A percentile compares a stretch with the other conserved stretches of the same genome.
Evolutionary conservation across 192 early-diverging fungal genomes (phyloP).

Genomic region (Dimargaris xerosporica): DNA sequence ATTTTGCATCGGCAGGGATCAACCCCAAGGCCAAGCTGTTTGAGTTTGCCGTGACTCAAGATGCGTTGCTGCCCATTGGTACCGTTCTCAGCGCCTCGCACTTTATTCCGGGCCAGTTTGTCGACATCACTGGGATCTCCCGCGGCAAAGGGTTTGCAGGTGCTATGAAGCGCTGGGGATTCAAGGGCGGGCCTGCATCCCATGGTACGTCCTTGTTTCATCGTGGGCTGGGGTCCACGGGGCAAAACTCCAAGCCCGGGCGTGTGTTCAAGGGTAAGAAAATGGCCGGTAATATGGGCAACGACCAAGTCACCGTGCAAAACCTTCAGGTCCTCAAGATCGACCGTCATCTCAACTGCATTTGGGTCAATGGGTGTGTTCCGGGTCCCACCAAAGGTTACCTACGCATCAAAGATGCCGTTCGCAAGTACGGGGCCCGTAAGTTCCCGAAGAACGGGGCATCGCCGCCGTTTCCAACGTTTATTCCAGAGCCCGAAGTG

Average conservation of each 20-base stretch:
- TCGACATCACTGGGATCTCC: conserved; percentile 76
- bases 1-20: conserved; percentile 54
- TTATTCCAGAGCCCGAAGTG: conserved; percentile 22
- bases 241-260: conserved; percentile 68
- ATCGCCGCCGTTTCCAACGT: conserved; percentile 59
- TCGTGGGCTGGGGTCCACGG: conserved; percentile 76
- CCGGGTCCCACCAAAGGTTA: conserved; percentile 77
- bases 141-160: conserved; percentile 92
- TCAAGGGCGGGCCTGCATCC: conserved; percentile 78
- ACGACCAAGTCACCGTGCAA: conserved; percentile 61
- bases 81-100: conserved; percentile 66
- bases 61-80: conserved; percentile 68
- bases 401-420: conserved; percentile 75
- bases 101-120: conserved; percentile 90
- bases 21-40: conserved; percentile 61
- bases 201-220: conserved; percentile 90
- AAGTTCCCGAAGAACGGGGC: conserved; percentile 43
- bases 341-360: conserved; percentile 66
- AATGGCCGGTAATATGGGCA: conserved; percentile 95
- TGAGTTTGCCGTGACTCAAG: conserved; percentile 71
- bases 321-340: conserved; percentile 76
- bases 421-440: conserved; percentile 50
- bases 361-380: conserved; percentile 87
- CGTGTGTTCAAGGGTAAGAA: conserved; percentile 93
- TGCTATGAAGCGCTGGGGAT: conserved; percentile 94